Evolutionary conservation across 768 basidiomycete species (phyloP).

Genomic region (Infundibulicybe gibba): DNA sequence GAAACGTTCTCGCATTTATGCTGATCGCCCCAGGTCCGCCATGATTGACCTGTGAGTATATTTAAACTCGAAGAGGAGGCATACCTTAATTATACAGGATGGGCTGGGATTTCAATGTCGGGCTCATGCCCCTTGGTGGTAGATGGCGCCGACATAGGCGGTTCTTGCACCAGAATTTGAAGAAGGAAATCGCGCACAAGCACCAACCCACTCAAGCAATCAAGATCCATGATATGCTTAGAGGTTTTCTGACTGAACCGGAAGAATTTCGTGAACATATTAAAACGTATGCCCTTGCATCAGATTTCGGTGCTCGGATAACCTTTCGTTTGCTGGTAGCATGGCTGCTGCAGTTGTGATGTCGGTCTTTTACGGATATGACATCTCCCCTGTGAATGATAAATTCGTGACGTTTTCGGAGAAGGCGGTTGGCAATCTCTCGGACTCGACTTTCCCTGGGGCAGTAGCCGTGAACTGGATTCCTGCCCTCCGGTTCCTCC

Average conservation of each 20-base stretch:
- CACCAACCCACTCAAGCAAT: not conserved
- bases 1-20: not conserved
- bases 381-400: slow-evolving; percentile 16
- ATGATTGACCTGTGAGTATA: too few relatives aligned
- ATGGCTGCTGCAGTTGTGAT: slow-evolving; percentile 29
- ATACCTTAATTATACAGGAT: slow-evolving; percentile 2
- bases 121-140: slow-evolving; percentile 4
- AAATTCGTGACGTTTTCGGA: slow-evolving; percentile 15
- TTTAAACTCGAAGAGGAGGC: too few relatives aligned
- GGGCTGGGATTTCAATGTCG: slow-evolving; percentile 11
- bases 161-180: slow-evolving; percentile 4
- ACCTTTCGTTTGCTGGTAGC: slow-evolving; percentile 9
- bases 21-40: not conserved
- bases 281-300: not conserved
- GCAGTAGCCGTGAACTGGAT: slow-evolving; percentile 18
- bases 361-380: slow-evolving; percentile 30
- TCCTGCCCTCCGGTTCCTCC: slow-evolving; percentile 19
- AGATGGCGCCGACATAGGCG: slow-evolving; percentile 2
- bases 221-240: not conserved
- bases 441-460: slow-evolving; percentile 15
- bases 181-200: not conserved
- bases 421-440: slow-evolving; percentile 8
- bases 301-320: not conserved
- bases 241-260: not conserved
- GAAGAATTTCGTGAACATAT: not conserved